These are phyloP conservation scores for Leishmania guyanensis DNA, from an alignment of 208 protist species.

Conservation along the genomic window DNA sequence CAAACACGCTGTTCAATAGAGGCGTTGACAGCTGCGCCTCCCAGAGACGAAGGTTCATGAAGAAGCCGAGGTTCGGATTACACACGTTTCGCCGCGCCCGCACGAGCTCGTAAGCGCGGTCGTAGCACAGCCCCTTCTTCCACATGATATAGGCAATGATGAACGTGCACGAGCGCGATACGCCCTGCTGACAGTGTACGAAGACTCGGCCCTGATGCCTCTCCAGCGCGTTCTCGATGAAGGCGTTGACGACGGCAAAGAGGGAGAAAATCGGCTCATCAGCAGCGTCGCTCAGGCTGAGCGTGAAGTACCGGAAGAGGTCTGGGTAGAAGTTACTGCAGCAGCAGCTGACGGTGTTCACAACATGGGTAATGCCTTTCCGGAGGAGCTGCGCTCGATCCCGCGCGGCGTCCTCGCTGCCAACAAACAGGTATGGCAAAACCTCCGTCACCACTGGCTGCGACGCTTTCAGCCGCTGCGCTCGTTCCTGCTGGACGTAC, in stretches of 20 bases:
- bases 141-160: slow-evolving; percentile 94
- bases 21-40: slow-evolving; percentile 63
- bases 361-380: slow-evolving; percentile 92
- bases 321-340: slow-evolving; percentile 64
- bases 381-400: slow-evolving; percentile 67
- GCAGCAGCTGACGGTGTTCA: slow-evolving; percentile 92
- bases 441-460: slow-evolving; percentile 80
- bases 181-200: slow-evolving; percentile 95
- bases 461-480: slow-evolving; percentile 55
- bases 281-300: slow-evolving; percentile 87
- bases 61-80: slow-evolving; percentile 92
- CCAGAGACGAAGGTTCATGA: slow-evolving; percentile 84
- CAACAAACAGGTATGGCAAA: slow-evolving; percentile 85
- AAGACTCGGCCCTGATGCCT: slow-evolving; percentile 68
- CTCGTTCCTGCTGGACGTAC: slow-evolving; percentile 60
- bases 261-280: slow-evolving; percentile 92
- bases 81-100: slow-evolving; percentile 69
- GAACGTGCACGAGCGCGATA: slow-evolving; percentile 89
- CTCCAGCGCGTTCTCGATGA: slow-evolving; percentile 76
- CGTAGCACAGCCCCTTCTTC: slow-evolving; percentile 78
- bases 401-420: slow-evolving; percentile 65
- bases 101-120: slow-evolving; percentile 81
- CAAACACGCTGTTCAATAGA: slow-evolving; percentile 56
- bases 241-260: slow-evolving; percentile 85
- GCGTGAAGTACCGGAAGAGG: slow-evolving; percentile 83